Base-by-base conservation (phyloP, 495 filamentous ascomycete genomes). In the Penicillium fimorum region DNA sequence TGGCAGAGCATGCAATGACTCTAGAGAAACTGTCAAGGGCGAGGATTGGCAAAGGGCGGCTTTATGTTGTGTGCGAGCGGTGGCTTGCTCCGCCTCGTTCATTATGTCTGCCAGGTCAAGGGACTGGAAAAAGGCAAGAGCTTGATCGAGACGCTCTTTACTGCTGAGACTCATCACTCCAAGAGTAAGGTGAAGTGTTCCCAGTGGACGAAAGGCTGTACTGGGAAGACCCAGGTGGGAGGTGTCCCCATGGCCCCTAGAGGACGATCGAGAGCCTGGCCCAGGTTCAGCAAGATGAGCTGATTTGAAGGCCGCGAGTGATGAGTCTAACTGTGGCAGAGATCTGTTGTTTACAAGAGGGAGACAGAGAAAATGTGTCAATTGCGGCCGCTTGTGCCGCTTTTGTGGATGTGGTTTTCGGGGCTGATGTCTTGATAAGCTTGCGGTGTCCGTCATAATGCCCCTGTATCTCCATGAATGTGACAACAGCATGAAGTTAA, bases 321-420 rank as follows among this genome's bases (percentile, higher is more conserved):
- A 83, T 13, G 65, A 59, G 30, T 85, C 73, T 4, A 96, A 79
- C 58, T 91, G 84, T 0, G 80, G 78, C 13, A 84, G 76, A 1
- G 89, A 90, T 15, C 66, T 33, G 0, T 72, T 25, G 27, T 82
- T 91, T 55, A 88, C 77, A 57, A 96, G 84, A 10, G 92, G 91
- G 48, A 96, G 70, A 70, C 89, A 93, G 37, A 96, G 83, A 68
- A 96, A 96, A 69, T 96, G 92, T 0, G 92, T 96, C n/a, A 89
- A 79, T 17, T 72, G 75, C 17, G 78, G 75, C 17, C 59, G 56
- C 61, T 73, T 75, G 42, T 64, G 75, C 17, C 59, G 57, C 60
- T 73, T 74, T 42, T 65, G 58, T 27, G 56, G 59, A 6, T 33
- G 50, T 24, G 25, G 49, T 29, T 54, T 40, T 29, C 48, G 53